Conservation (phyloP, 108 stramenopile species). For the Thalassiosira profunda region DNA sequence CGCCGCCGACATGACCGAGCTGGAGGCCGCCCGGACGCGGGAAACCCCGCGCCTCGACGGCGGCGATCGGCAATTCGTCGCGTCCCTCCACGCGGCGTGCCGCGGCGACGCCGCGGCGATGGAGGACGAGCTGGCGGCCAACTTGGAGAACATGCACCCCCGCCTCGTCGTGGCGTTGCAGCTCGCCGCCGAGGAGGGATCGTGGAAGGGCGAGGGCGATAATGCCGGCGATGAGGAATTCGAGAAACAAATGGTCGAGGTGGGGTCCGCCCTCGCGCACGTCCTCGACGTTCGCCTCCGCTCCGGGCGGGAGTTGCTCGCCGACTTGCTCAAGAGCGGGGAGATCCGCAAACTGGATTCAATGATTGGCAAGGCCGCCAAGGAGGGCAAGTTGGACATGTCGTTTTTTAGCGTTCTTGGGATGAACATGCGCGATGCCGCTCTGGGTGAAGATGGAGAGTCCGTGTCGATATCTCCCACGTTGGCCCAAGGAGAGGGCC, state of each 20-base stretch:
- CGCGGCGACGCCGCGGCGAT: slow-evolving; percentile 17
- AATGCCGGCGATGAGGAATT: slow-evolving; percentile 25
- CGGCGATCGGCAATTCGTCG: slow-evolving; percentile 32
- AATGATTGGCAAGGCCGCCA: slow-evolving; percentile 76
- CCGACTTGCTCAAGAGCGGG: slow-evolving; percentile 65
- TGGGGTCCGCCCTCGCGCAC: slow-evolving; percentile 54
- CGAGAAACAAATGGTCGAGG: slow-evolving; percentile 35
- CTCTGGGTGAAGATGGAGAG: slow-evolving; percentile 17
- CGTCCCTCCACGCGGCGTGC: slow-evolving; percentile 15
- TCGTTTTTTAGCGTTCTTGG: slow-evolving; percentile 84
- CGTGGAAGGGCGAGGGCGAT: slow-evolving; percentile 36
- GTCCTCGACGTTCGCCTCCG: slow-evolving; percentile 63
- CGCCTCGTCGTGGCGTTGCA: slow-evolving; percentile 46
- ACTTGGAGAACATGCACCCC: slow-evolving; percentile 37
- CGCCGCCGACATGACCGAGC: background rate
- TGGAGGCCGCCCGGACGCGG: slow-evolving; percentile 16
- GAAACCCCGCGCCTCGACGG: slow-evolving; percentile 32
- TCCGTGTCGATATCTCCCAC: background rate
- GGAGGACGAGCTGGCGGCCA: slow-evolving; percentile 31
- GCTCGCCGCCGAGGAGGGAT: slow-evolving; percentile 30
- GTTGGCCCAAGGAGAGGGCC: slow-evolving; percentile 4
- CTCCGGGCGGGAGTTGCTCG: slow-evolving; percentile 60
- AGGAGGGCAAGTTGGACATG: slow-evolving; percentile 78
- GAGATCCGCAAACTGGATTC: slow-evolving; percentile 87
- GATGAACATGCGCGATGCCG: slow-evolving; percentile 81